phyloP scores from a whole-genome alignment of 345 rosid genomes.

The Chamaenerion angustifolium region DNA sequence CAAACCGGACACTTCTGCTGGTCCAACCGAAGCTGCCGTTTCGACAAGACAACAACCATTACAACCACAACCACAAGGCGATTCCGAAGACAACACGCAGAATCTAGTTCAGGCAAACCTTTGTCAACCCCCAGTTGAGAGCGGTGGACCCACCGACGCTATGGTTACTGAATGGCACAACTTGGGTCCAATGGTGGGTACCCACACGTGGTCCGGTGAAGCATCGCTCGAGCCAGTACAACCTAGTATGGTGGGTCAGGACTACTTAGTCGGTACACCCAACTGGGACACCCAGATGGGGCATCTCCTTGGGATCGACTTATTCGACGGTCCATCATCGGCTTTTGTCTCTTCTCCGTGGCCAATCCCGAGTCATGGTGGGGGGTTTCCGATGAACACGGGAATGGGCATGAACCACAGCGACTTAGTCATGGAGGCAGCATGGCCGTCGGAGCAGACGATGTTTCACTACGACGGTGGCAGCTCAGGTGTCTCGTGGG shows the following conservation, averaged over 20 bases:
- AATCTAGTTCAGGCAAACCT: background rate
- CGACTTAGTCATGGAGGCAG: slow-evolving; percentile 1
- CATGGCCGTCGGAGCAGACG: slow-evolving; percentile 9
- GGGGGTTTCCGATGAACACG: background rate
- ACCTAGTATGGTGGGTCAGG: background rate
- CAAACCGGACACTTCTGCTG: background rate
- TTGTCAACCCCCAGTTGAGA: background rate
- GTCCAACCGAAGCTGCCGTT: background rate
- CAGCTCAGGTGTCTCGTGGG: slow-evolving; percentile 4
- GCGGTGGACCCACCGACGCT: background rate
- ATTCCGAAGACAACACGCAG: background rate
- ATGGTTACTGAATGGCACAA: background rate
- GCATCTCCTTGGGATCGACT: slow-evolving; percentile 2
- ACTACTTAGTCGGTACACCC: background rate
- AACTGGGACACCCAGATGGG: slow-evolving; percentile 8
- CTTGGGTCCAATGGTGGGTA: background rate
- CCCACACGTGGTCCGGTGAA: background rate
- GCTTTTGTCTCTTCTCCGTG: background rate
- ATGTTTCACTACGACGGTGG: slow-evolving; percentile 4
- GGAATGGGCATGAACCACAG: background rate
- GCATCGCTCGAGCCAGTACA: background rate
- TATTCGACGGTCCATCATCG: background rate
- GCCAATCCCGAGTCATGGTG: slow-evolving; percentile 4
- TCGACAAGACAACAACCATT: background rate
- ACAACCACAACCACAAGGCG: background rate